Evolutionary conservation across 2,329 filamentous ascomycete genomes (phyloP).

Genomic region (Nectriaceae sp.): DNA sequence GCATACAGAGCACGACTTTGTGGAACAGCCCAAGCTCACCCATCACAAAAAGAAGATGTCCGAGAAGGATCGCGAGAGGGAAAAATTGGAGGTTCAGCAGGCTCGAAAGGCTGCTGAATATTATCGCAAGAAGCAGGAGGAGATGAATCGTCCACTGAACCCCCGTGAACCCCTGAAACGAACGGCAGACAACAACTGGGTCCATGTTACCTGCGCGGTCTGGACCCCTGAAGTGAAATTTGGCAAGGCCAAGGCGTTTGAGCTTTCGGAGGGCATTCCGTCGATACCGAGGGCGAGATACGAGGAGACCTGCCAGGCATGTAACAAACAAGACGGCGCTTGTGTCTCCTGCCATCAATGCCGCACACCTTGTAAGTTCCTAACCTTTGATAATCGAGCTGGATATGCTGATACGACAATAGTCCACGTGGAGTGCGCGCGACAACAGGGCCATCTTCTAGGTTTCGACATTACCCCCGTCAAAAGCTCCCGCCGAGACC

Average conservation of each 20-base stretch:
- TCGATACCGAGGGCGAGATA: slow-evolving; percentile 74
- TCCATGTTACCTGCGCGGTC: slow-evolving; percentile 89
- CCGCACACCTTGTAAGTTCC: slow-evolving; percentile 49
- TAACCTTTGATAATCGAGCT: background rate
- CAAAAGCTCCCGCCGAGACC: slow-evolving; percentile 84
- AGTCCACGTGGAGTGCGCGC: slow-evolving; percentile 90
- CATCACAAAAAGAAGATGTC: slow-evolving; percentile 80
- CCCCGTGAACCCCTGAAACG: slow-evolving; percentile 91
- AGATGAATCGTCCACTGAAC: slow-evolving; percentile 77
- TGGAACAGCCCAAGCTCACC: slow-evolving; percentile 63
- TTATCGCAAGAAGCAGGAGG: slow-evolving; percentile 80
- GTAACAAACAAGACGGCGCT: slow-evolving; percentile 73
- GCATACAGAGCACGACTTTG: slow-evolving; percentile 77
- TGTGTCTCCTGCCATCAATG: slow-evolving; percentile 83
- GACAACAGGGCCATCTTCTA: slow-evolving; percentile 77
- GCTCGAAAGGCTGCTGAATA: slow-evolving; percentile 77
- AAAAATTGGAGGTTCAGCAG: slow-evolving; percentile 81
- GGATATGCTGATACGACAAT: slow-evolving; percentile 10
- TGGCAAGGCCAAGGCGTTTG: slow-evolving; percentile 77
- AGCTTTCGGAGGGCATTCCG: slow-evolving; percentile 87
- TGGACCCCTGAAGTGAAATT: slow-evolving; percentile 95
- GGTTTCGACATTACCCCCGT: slow-evolving; percentile 90
- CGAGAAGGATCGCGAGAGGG: slow-evolving; percentile 88
- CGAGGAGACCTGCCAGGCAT: slow-evolving; percentile 80
- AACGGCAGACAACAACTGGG: slow-evolving; percentile 97